Evolutionary conservation across 176 grass and related monocot species (phyloP), one percentile per base, ranked within the genome.

Genomic region (Cymbopogon citratus): DNA sequence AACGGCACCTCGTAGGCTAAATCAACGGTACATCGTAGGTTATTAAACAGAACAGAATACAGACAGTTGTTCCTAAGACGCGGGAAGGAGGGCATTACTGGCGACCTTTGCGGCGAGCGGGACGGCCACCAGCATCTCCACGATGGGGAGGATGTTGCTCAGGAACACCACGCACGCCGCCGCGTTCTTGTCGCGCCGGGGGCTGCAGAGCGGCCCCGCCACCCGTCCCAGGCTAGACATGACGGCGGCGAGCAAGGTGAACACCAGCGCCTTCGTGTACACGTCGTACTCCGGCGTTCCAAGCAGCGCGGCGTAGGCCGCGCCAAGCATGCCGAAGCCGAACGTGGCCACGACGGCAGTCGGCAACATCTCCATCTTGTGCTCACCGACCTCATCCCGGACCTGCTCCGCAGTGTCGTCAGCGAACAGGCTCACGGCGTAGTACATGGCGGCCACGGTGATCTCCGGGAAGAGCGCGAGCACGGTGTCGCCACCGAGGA

Each of bases 111-210:
- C 75, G 15, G 83, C 75, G 40, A 79, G 75, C 39, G 83, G 75
- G 39, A 85, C 54, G 5, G 83, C 83, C 28, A 85, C 75, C 52
- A 85, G 75, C 75, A 85, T 85, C 83, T 85, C 83, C 13, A 85
- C 75, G 21, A 85, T 62, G 54, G 83, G 83, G 9, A 85, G 66
- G 28, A 85, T 28, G 75, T 79, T 63, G 75, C 83, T 5, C 21
- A 85, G 66, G 28, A 85, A 72, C 49, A 24, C 54, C 6, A 85
- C 75, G 66, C 66, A 85, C 40, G 66, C 39, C 54, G 66, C 39
- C 40, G 66, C 68, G 66, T 70, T 21, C 83, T 85, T 79, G 75
- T 63, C 75, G 5, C 54, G n/a, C n/a, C 40, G 54, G 75, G 40
- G 18, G 9, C 16, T 6, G 83, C 75, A 63, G 75, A 79, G 83